Evolutionary conservation across 2,329 filamentous ascomycete genomes (phyloP).

Genomic region (Fusarium caatingaense): DNA sequence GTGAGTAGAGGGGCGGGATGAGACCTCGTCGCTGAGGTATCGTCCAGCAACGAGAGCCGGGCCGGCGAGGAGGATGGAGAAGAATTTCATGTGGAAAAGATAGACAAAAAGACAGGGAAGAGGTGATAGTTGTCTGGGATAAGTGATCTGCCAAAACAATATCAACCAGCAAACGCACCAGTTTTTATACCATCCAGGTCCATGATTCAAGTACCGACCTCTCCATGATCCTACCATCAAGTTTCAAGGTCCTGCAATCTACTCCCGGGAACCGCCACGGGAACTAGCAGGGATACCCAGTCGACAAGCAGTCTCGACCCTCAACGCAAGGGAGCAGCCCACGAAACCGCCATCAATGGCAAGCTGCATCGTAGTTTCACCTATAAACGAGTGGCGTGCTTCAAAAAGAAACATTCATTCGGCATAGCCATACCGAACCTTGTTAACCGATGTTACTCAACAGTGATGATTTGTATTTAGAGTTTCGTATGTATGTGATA

Average conservation of each 20-base stretch:
- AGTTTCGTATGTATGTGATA: slow-evolving; percentile 11
- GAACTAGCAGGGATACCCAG: slow-evolving; percentile 27
- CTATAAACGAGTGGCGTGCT: slow-evolving; percentile 2
- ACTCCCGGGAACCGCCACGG: slow-evolving; percentile 4
- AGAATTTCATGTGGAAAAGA: slow-evolving; percentile 40
- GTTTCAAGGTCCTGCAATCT: slow-evolving; percentile 19
- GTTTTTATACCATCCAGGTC: slow-evolving; percentile 1
- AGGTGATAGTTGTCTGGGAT: neutral
- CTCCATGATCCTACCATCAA: neutral
- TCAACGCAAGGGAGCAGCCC: neutral
- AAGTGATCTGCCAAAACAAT: neutral
- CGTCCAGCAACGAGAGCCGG: slow-evolving; percentile 39
- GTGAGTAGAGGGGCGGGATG: slow-evolving; percentile 54
- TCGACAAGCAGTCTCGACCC: neutral
- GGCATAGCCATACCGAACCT: neutral
- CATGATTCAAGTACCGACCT: neutral
- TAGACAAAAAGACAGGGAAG: neutral
- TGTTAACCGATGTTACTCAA: neutral
- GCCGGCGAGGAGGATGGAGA: slow-evolving; percentile 27
- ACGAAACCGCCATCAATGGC: slow-evolving; percentile 10
- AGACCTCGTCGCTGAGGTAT: slow-evolving; percentile 26
- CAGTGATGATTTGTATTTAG: slow-evolving; percentile 9
- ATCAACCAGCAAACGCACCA: neutral
- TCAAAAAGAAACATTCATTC: slow-evolving; percentile 1
- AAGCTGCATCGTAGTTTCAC: neutral